Evolutionary conservation across 1,139 yeast species (phyloP).

Genomic region (Kodamaea alishanica): DNA sequence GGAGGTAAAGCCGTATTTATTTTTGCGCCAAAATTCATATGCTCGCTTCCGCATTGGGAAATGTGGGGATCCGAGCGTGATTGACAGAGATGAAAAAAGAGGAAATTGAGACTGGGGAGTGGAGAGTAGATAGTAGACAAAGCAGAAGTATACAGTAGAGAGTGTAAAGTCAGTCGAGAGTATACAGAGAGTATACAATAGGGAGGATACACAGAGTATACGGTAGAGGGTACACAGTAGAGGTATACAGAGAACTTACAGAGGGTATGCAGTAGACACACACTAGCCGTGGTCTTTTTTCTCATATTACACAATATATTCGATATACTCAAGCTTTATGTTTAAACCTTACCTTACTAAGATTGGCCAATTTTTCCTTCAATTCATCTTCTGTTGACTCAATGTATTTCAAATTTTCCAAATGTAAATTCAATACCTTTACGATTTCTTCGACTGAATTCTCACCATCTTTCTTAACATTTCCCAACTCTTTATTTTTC

Average conservation of each 20-base stretch:
- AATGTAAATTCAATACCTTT: slow-evolving; percentile 78
- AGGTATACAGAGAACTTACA: too few species aligned
- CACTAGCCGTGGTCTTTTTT: neutral
- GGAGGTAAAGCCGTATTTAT: neutral
- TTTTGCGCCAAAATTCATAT: slow-evolving; percentile 1
- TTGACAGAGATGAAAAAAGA: too few species aligned
- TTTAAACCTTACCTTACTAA: slow-evolving; percentile 12
- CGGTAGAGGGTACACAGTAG: too few species aligned
- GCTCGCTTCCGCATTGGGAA: neutral
- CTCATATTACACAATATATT: neutral
- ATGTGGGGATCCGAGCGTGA: too few species aligned
- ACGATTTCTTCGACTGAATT: slow-evolving; percentile 68
- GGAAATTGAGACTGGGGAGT: too few species aligned
- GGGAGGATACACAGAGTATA: too few species aligned
- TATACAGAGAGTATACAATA: too few species aligned
- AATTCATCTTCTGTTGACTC: slow-evolving; percentile 68
- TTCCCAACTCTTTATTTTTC: slow-evolving; percentile 8
- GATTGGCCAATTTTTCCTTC: slow-evolving; percentile 57
- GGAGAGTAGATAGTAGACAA: too few species aligned
- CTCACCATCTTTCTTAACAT: slow-evolving; percentile 20
- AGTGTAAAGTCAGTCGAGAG: too few species aligned
- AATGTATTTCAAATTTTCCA: slow-evolving; percentile 85
- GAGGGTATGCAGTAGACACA: too few species aligned
- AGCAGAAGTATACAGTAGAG: too few species aligned
- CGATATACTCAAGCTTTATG: slow-evolving; percentile 11